These are phyloP conservation scores for Murraya koenigii DNA, from an alignment of 345 rosid genomes.

Conservation along the genomic window DNA sequence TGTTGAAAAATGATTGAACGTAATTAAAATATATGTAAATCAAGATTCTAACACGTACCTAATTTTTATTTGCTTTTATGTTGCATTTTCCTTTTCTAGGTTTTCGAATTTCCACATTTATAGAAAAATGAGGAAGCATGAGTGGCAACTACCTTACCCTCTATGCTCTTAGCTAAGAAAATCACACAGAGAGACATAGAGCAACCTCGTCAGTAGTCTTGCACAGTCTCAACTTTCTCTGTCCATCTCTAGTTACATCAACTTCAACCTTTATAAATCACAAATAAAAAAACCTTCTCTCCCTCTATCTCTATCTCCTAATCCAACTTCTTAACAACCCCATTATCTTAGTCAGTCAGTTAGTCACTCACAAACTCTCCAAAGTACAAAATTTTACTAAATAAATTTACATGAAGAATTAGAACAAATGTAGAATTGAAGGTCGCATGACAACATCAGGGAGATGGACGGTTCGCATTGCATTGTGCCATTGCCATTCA, in stretches of 20 bases:
- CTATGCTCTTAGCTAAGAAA: slow-evolving; percentile 21
- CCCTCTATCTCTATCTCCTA: neutral
- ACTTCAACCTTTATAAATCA: neutral
- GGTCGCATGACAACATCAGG: too few relatives aligned
- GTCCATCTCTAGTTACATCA: neutral
- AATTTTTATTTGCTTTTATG: slow-evolving; percentile 8
- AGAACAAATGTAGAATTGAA: too few relatives aligned
- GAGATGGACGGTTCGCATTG: too few relatives aligned
- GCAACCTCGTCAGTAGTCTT: neutral
- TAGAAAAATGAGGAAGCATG: slow-evolving; percentile 80
- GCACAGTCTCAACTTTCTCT: neutral
- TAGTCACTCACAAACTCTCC: slow-evolving; percentile 5
- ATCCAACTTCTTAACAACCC: slow-evolving; percentile 7
- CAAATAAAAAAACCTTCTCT: neutral
- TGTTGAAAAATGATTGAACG: slow-evolving; percentile 49
- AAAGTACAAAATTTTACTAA: neutral
- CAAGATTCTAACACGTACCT: slow-evolving; percentile 10
- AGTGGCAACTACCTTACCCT: slow-evolving; percentile 98
- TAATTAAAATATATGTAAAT: slow-evolving; percentile 12
- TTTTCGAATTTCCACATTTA: slow-evolving; percentile 33
- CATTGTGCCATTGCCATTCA: too few relatives aligned
- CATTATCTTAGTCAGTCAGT: neutral
- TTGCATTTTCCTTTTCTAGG: slow-evolving; percentile 25
- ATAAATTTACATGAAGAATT: too few relatives aligned
- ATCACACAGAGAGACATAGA: neutral